Percentiles rank a stretch among this genome's conserved stretches.
These are phyloP conservation scores for Aspergillus sp. DNA, from an alignment of 2,329 filamentous ascomycete genomes.

Conservation along the genomic window DNA sequence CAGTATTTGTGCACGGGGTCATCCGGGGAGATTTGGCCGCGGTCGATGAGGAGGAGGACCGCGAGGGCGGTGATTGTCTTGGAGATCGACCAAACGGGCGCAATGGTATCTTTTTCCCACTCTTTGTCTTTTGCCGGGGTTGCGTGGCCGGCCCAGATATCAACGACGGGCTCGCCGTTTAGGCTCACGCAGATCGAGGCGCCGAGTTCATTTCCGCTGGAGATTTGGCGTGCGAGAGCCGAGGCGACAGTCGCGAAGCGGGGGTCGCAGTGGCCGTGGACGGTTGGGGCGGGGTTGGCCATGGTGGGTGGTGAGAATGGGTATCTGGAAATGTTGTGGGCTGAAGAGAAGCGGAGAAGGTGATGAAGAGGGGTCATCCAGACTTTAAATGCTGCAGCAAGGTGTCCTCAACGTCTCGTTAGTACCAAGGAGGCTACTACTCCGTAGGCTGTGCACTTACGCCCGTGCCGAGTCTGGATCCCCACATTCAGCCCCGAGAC, in stretches of 20 bases:
- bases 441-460: too few relatives aligned
- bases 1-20: constrained; percentile 50
- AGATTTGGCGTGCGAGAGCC: constrained; percentile 42
- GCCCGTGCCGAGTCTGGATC: too few relatives aligned
- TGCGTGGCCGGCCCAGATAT: constrained; percentile 51
- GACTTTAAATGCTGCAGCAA: too few relatives aligned
- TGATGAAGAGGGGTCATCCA: too few relatives aligned
- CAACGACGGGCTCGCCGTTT: constrained; percentile 48
- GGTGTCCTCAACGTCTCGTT: too few relatives aligned
- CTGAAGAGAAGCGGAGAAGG: too few relatives aligned
- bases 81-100: constrained; percentile 47
- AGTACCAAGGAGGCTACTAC: too few relatives aligned
- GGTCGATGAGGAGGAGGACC: constrained; percentile 45
- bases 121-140: constrained; percentile 35
- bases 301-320: constrained; percentile 18
- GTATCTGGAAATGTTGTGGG: too few relatives aligned
- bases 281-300: constrained; percentile 15
- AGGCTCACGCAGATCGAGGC: constrained; percentile 51
- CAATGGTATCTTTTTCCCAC: constrained; percentile 49
- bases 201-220: constrained; percentile 48
- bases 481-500: too few relatives aligned
- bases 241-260: constrained; percentile 43
- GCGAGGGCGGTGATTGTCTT: constrained; percentile 47
- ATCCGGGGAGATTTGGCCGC: constrained; percentile 42
- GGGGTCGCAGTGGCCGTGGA: constrained; percentile 44